Conservation (phyloP, 2,329 filamentous ascomycete genomes). For the Diaporthe humulicola region DNA sequence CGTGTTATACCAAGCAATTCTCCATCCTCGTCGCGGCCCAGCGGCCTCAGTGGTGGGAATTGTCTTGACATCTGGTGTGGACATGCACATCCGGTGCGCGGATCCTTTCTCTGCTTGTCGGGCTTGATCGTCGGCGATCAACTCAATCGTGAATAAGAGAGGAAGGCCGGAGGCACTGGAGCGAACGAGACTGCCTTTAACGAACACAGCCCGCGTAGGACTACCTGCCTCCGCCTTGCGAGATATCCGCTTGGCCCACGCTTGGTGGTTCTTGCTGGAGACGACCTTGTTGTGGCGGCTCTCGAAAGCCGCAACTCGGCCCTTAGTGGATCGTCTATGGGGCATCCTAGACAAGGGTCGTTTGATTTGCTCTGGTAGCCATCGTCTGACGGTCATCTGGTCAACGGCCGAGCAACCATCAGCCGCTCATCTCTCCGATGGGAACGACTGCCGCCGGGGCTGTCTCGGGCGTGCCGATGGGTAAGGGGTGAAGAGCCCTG, state of each 20-base stretch:
- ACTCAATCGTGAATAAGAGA: neutral
- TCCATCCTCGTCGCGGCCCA: neutral
- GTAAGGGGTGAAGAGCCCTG: neutral
- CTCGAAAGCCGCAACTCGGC: neutral
- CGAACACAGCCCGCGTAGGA: neutral
- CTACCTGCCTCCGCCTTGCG: neutral
- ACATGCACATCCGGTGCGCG: neutral
- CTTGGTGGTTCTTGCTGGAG: neutral
- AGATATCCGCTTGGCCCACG: neutral
- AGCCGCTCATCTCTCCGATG: neutral
- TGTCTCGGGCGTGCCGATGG: conserved; percentile 1
- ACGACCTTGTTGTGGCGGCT: neutral
- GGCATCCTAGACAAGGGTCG: neutral
- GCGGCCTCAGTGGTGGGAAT: conserved; percentile 14
- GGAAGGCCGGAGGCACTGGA: neutral
- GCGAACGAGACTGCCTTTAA: neutral
- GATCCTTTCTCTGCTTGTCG: neutral
- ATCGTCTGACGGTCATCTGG: neutral
- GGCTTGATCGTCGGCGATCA: neutral
- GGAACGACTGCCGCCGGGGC: neutral
- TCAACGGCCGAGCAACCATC: neutral
- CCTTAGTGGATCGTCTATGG: neutral
- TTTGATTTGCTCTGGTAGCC: neutral
- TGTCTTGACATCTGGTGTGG: neutral
- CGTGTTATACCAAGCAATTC: neutral